Conservation (phyloP, 148 eudicot genomes). For the Spergularia bocconei region DNA sequence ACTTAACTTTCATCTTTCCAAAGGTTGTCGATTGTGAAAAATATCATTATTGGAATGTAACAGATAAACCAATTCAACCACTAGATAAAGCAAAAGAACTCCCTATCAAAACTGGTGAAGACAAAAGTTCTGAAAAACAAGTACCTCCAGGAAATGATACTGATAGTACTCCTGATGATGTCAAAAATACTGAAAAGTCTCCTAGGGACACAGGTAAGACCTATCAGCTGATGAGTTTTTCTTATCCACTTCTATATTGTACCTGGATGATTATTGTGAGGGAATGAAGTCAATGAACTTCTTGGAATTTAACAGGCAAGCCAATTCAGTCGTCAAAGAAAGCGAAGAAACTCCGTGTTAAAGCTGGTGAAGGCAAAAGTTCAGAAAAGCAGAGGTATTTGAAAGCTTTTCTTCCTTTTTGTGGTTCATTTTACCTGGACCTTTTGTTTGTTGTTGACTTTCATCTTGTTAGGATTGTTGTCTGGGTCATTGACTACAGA, state of each 20-base stretch:
- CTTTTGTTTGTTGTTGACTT: background rate
- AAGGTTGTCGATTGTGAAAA: slow-evolving; percentile 1
- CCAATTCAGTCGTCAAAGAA: slow-evolving; percentile 33
- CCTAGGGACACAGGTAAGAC: slow-evolving; percentile 28
- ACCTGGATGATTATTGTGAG: background rate
- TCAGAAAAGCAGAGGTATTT: slow-evolving; percentile 79
- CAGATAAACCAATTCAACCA: slow-evolving; percentile 32
- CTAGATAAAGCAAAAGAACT: slow-evolving; percentile 33
- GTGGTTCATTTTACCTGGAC: slow-evolving; percentile 10
- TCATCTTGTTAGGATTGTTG: background rate
- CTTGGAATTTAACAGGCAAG: slow-evolving; percentile 25
- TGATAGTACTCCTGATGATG: slow-evolving; percentile 17
- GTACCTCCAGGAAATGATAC: slow-evolving; percentile 37
- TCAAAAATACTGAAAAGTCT: slow-evolving; percentile 25
- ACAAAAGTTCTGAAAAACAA: slow-evolving; percentile 60
- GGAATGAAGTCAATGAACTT: background rate
- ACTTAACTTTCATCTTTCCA: background rate
- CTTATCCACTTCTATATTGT: background rate
- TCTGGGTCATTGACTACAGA: background rate
- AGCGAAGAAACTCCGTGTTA: slow-evolving; percentile 28
- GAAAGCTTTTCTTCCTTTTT: background rate
- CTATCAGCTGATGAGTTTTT: background rate
- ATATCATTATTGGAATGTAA: slow-evolving; percentile 2
- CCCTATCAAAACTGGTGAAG: slow-evolving; percentile 35
- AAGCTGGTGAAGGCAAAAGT: slow-evolving; percentile 35